These are phyloP conservation scores for Melastoma malabathricum DNA, from an alignment of 345 rosid species.

Conservation along the genomic window DNA sequence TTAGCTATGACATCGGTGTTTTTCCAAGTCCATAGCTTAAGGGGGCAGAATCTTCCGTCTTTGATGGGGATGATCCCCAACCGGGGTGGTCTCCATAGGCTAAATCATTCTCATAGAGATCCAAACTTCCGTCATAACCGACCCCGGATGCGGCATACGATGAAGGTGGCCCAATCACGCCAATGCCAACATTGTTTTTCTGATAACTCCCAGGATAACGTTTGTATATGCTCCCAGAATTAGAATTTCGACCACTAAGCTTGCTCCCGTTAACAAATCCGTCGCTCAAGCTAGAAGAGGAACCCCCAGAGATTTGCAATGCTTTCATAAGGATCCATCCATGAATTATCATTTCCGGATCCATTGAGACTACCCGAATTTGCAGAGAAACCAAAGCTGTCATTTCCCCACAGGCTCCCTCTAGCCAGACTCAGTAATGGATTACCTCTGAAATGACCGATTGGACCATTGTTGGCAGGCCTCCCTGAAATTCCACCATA, in stretches of 20 bases:
- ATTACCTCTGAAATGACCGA: constrained; percentile 20
- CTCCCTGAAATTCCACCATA: constrained; percentile 32
- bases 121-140: constrained; percentile 23
- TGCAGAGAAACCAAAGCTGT: constrained; percentile 24
- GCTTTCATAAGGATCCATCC: constrained; percentile 36
- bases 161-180: constrained; percentile 11
- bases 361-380: constrained; percentile 24
- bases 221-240: constrained; percentile 23
- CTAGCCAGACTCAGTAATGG: constrained; percentile 34
- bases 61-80: constrained; percentile 33
- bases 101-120: constrained; percentile 22
- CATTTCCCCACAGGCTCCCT: constrained; percentile 58
- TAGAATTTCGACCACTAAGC: constrained; percentile 16
- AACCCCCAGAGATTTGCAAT: constrained; percentile 54
- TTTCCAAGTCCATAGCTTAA: constrained; percentile 41
- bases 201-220: constrained; percentile 27
- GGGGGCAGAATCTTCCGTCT: constrained; percentile 25
- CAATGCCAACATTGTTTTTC: constrained; percentile 20
- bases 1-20: constrained; percentile 32
- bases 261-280: constrained; percentile 21
- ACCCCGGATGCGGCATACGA: constrained; percentile 23
- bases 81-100: constrained; percentile 27
- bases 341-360: constrained; percentile 37
- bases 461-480: constrained; percentile 24
- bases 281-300: constrained; percentile 21